Conservation (phyloP, 192 early-diverging fungal genomes). For the Backusella macrospora region DNA sequence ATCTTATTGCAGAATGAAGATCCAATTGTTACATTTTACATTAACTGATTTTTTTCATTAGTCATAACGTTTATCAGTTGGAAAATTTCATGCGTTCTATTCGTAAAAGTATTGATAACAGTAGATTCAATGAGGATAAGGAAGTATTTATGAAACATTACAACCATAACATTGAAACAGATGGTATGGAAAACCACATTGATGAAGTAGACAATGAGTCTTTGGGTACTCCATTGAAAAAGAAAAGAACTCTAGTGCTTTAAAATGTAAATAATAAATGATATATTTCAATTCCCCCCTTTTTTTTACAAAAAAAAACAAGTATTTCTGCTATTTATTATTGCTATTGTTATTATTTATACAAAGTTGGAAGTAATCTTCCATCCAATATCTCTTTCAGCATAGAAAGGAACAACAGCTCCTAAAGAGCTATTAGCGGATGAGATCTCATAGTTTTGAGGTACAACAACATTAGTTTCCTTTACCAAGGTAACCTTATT, state of each 20-base stretch:
- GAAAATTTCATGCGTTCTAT: conserved; percentile 35
- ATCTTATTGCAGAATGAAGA: background rate
- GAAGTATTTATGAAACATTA: conserved; percentile 35
- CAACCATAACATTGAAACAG: conserved; percentile 28
- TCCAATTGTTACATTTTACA: background rate
- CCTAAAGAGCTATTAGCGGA: conserved; percentile 46
- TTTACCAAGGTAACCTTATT: conserved; percentile 47
- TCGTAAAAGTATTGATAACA: conserved; percentile 28
- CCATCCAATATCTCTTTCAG: conserved; percentile 70
- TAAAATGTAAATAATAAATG: conserved; percentile 17
- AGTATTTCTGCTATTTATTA: background rate
- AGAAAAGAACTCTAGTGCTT: conserved; percentile 36
- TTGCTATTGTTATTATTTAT: background rate
- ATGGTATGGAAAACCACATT: conserved; percentile 28
- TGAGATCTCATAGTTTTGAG: conserved; percentile 55
- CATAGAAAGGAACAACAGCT: conserved; percentile 85
- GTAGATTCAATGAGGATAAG: conserved; percentile 25
- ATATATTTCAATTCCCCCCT: background rate
- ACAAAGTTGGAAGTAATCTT: conserved; percentile 49
- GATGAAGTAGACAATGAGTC: conserved; percentile 35
- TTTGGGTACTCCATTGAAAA: conserved; percentile 33
- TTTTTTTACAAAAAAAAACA: background rate
- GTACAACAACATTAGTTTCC: conserved; percentile 48
- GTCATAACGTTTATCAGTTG: conserved; percentile 40
- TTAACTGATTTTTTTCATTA: conserved; percentile 16